Base-by-base conservation (phyloP, 352 stramenopile genomes). In the Phytophthora hibernalis region DNA sequence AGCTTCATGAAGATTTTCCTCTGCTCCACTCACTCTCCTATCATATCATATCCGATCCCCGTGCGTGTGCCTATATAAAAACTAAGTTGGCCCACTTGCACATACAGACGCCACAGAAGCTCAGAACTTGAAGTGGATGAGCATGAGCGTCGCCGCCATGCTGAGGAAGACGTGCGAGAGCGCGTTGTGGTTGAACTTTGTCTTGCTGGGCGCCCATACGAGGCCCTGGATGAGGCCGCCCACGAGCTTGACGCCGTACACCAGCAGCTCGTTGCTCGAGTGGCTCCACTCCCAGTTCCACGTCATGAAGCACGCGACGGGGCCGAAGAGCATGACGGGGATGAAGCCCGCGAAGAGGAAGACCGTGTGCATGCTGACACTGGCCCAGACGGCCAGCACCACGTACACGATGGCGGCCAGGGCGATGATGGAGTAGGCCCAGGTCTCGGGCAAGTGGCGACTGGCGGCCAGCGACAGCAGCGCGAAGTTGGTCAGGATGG, bases 131-230 rank as follows among this genome's bases (percentile, higher is more conserved):
- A 87, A 93, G 70, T 95, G 85, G 35, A 96, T 76, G 54, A 96
- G 74, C 83, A 96, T 88, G 61, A 92, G 85, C 48, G 85, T 94
- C 52, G 88, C 88, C 12, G 88, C 87, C 50, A 93, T 63, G 37
- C 85, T 93, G 45, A 96, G 79, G 48, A 95, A 85, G 42, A 95
- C 86, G 76, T 96, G 88, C 35, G 88, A 93, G 38, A 96, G 74
- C 44, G 88, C 88, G 54, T 96, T 96, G 80, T 96, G 88, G 83
- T 96, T 96, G 70, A 96, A 96, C 62, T 86, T 85, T 71, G 89
- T 75, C 65, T 90, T 89, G 77, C 78, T 91, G 24, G 88, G 88
- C 50, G 82, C 88, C 70, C 89, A 89, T 22, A 93, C 85, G 37
- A 93, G 79, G 3, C 83, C 86, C 73, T 96, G 88, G 57, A 95